These are phyloP conservation scores for Mycena haematopus DNA, from an alignment of 768 basidiomycete species.

Conservation along the genomic window DNA sequence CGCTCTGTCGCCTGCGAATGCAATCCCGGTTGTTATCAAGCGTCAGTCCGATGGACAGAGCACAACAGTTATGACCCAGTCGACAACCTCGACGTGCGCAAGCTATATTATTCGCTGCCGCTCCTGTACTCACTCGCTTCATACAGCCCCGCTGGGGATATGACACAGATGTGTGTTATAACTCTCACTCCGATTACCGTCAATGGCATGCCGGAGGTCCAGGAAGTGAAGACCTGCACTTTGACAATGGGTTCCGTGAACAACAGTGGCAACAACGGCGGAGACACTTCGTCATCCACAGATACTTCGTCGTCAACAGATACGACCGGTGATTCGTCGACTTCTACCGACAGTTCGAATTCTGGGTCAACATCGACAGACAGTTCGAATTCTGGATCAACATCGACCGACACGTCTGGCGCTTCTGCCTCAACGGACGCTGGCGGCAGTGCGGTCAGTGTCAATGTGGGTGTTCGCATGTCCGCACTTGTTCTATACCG, in stretches of 20 bases:
- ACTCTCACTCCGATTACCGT: constrained; percentile 61
- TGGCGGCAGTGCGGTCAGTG: constrained; percentile 6
- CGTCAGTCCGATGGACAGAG: constrained; percentile 32
- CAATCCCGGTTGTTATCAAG: constrained; percentile 44
- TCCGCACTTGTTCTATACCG: constrained; percentile 19
- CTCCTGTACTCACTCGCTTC: constrained; percentile 24
- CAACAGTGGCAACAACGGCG: constrained; percentile 12
- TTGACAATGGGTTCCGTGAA: constrained; percentile 37
- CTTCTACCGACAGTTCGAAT: no score
- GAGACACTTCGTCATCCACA: no score
- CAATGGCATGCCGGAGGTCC: constrained; percentile 55
- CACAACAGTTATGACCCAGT: constrained; percentile 50
- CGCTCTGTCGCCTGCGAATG: constrained; percentile 40
- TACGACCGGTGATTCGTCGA: constrained; percentile 6
- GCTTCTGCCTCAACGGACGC: constrained; percentile 28
- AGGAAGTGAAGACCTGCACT: constrained; percentile 61
- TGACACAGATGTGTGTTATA: constrained; percentile 65
- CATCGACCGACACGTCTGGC: constrained; percentile 15
- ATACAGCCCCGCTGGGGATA: constrained; percentile 54
- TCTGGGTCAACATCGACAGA: no score
- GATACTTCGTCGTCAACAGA: no score
- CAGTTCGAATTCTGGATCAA: neutral
- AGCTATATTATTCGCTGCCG: constrained; percentile 7
- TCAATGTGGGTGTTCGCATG: constrained; percentile 1
- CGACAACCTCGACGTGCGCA: constrained; percentile 55